A percentile compares a stretch with the other conserved stretches of the same genome.
Conservation (phyloP, 2,329 filamentous ascomycete species). For the Talaromyces sp. region DNA sequence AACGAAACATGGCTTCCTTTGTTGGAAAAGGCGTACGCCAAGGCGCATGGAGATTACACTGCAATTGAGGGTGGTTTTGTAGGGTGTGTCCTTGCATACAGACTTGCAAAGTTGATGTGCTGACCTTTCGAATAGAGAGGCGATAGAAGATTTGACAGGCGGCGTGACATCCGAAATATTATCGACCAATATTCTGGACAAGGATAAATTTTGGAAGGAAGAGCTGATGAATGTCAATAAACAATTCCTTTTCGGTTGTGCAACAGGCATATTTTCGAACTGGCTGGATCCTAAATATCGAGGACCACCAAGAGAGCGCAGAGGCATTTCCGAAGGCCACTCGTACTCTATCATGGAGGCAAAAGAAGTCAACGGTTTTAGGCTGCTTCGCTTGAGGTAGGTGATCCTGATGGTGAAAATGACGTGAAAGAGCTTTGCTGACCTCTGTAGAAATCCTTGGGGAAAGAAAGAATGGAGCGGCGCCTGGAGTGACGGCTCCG, state of each 20-base stretch:
- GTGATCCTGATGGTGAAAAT: not conserved
- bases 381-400: conserved; percentile 60
- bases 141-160: conserved; percentile 57
- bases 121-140: conserved; percentile 42
- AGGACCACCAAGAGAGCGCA: conserved; percentile 36
- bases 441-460: conserved; percentile 67
- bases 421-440: not conserved
- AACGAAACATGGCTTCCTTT: conserved; percentile 82
- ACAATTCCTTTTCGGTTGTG: conserved; percentile 59
- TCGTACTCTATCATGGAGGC: conserved; percentile 59
- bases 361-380: conserved; percentile 58
- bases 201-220: conserved; percentile 77
- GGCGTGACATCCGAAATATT: conserved; percentile 48
- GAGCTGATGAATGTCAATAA: conserved; percentile 76
- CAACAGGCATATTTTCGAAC: conserved; percentile 45
- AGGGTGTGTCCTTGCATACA: conserved; percentile 40
- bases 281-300: conserved; percentile 39
- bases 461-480: conserved; percentile 77
- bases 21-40: conserved; percentile 78
- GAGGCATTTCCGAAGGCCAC: conserved; percentile 48
- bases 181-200: conserved; percentile 53
- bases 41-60: conserved; percentile 75
- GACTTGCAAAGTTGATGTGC: not conserved
- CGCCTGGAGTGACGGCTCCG: conserved; percentile 75
- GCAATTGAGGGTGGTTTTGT: conserved; percentile 72